Evolutionary conservation across 345 rosid genomes (phyloP).

Genomic region (Orychophragmus violaceus): DNA sequence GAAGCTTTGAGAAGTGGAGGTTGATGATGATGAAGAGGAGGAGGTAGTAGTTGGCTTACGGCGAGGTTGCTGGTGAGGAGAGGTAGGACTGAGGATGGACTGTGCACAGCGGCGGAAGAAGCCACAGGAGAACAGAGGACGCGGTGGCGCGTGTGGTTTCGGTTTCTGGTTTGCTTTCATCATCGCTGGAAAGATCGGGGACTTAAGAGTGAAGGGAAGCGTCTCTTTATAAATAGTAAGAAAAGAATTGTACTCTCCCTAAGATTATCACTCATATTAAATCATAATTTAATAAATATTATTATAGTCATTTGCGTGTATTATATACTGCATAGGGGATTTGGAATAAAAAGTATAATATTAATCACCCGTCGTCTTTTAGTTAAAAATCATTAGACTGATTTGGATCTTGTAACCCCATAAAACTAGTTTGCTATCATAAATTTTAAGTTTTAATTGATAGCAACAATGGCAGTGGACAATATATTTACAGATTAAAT

Average conservation of each 20-base stretch:
- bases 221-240: slow-evolving; percentile 1
- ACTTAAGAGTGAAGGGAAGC: slow-evolving; percentile 1
- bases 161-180: slow-evolving; percentile 53
- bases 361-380: too few relatives aligned
- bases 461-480: too few relatives aligned
- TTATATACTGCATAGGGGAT: background rate
- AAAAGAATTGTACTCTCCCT: slow-evolving; percentile 6
- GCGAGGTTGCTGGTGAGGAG: slow-evolving; percentile 27
- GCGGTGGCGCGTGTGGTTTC: slow-evolving; percentile 59
- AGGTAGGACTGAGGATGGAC: slow-evolving; percentile 26
- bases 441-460: too few relatives aligned
- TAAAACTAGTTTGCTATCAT: too few relatives aligned
- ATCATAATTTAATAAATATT: background rate
- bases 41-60: slow-evolving; percentile 33
- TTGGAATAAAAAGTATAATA: too few relatives aligned
- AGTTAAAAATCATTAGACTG: too few relatives aligned
- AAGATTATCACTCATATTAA: background rate
- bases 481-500: too few relatives aligned
- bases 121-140: slow-evolving; percentile 71
- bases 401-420: too few relatives aligned
- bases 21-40: slow-evolving; percentile 70
- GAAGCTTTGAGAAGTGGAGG: slow-evolving; percentile 83
- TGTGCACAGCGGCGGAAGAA: slow-evolving; percentile 84
- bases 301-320: background rate
- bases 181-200: background rate